Base-by-base conservation (phyloP, 1,284 basidiomycete species). In the Boletus mariae region DNA sequence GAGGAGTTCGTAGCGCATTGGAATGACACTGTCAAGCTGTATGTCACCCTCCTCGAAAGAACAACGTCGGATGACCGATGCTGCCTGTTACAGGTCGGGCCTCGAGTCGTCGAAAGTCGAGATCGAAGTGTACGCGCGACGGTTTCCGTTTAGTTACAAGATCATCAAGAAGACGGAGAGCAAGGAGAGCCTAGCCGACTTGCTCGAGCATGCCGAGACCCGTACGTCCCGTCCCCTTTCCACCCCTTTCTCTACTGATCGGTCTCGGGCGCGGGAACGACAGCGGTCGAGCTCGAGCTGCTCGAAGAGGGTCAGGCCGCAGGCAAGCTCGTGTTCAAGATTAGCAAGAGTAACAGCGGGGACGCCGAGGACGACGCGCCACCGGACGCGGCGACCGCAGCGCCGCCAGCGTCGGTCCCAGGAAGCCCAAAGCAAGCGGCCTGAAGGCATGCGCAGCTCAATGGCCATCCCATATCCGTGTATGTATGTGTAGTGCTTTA, bases 121-220 rank as follows among this genome's bases (percentile, higher is more conserved):
- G 46, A 67, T 67, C 23, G 68, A 71, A 44, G 68, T 71, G 12
- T 71, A 61, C 8, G 65, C 65, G 2, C 59, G 66, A 12, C 45
- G 64, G 1, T 67, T 70, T 29, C 68, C 69, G 49, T 67, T 67
- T n/a, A 69, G 38, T 45, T 71, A 68, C 58, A 67, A 71, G 28
- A 11, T 69, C 54, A 67, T 67, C 51, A 67, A 67, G 52, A 70
- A 67, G 56, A 67, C 65, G 32, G 65, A 67, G 51, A 69, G 60
- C 43, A 71, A 64, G 38, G 67, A 69, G 52, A 69, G 64, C 28
- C 49, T 71, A 2, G 65, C 64, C 2, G 65, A 67, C 45, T 45
- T 67, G n/a, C 65, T 69, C 23, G 68, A 69, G 35, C 67, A 70
- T 26, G 46, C 57, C 1, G 69, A 65, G 26, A 56, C 64, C 26